Base-by-base conservation (phyloP, 306 rosid species). In the Ceratonia siliqua region DNA sequence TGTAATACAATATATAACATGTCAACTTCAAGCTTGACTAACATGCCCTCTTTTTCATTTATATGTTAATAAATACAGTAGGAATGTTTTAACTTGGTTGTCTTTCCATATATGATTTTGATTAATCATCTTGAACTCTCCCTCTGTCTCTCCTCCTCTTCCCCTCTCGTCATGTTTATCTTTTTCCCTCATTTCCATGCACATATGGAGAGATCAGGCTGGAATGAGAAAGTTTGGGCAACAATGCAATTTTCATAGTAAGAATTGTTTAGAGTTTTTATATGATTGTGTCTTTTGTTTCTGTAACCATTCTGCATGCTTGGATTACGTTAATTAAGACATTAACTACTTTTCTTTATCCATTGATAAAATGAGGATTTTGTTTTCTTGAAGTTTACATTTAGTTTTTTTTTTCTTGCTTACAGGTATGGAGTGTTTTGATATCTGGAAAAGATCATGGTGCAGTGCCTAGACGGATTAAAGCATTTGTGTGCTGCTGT, bases 341-440 rank as follows among this genome's bases (percentile, higher is more conserved):
- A 27, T 13, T 30, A 55, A 21, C 52, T 13, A 18, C 14, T 70
- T 48, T 58, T 33, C 6, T 24, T 74, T 24, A 22, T 41, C 22
- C 63, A 33, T 48, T 64, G 13, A 38, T 43, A 1, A 12, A 50
- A 11, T 69, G 22, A 1, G 45, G 32, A 12, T 13, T 55, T 62
- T 56, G 18, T 21, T 46, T 66, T 70, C 50, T 57, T 53, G 41
- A 15, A 50, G 59, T 25, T 18, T 18, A 20, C 6, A 21, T 57
- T 41, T 63, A 53, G 58, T 46, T 30, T 0, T 50, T 79, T 43
- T 69, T 68, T 42, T 38, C 38, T 70, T 67, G 24, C 62, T 78
- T 42, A 36, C 89, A 89, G 97, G 85, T 76, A 87, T 87, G 87
- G 80, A 79, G 82, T 84, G 86, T 87, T 87, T 80, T 87, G 92